Evolutionary conservation across 2,329 filamentous ascomycete genomes (phyloP), one percentile per base, ranked within the genome.

Genomic region (Arthrobotrys entomopaga): DNA sequence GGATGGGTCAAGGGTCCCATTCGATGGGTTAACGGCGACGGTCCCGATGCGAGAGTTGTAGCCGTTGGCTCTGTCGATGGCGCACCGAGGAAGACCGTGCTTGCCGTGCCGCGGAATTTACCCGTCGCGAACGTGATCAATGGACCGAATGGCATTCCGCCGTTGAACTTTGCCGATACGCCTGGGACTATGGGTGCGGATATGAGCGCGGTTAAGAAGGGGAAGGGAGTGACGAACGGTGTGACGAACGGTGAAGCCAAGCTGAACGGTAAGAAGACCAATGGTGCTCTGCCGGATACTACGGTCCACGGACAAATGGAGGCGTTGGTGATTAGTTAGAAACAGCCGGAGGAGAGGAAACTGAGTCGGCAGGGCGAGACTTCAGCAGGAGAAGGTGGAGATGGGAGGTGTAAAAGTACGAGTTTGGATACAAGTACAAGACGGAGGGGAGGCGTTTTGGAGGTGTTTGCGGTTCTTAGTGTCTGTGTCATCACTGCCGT

Each of bases 51-150:
- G 20, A 46, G 61, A 7, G 26, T 65, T 26, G 56, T 73, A 3
- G 69, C 69, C 10, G 61, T 73, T 19, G 69, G 69, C 6, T 61
- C 69, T n/a, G 61, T 61, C n/a, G 49, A 73, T 29, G 69, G 69
- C 11, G 42, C 52, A 5, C 52, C 57, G 40, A 59, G 69, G 20
- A 66, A 49, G 19, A 66, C 7, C 3, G 69, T 73, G 0, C 49
- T 73, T 3, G 69, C 69, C 8, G 38, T 57, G 2, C 69, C 69
- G n/a, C 61, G 66, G 10, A n/a, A 40, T 15, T 20, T 73, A 29
- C 69, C 69, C 0, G 61, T 73, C 15, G 50, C 24, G 20, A 49
- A 66, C 43, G 43, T 73, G 15, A 66, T 73, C 26, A 73, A 73
- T n/a, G 69, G 69, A 2, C 56, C 65, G 24, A 65, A 34, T n/a